Evolutionary conservation across 148 eudicot species (phyloP).

Genomic region (Arctostaphylos glauca): DNA sequence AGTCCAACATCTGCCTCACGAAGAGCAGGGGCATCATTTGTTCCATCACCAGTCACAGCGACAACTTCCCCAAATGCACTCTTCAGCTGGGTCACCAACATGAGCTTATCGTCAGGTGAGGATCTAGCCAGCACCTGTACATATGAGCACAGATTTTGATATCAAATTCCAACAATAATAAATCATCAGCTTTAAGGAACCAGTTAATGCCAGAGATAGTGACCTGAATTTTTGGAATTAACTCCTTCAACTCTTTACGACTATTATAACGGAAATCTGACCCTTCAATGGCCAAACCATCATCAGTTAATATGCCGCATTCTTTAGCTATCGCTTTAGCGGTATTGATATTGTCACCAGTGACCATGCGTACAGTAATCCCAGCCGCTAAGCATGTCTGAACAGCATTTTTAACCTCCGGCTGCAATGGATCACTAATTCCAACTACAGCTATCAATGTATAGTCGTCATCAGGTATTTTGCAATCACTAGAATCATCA

Average conservation of each 20-base stretch:
- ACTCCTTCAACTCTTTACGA: conserved; percentile 37
- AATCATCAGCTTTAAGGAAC: too few relatives aligned
- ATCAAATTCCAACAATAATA: too few relatives aligned
- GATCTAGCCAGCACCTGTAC: too few relatives aligned
- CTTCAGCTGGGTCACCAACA: too few relatives aligned
- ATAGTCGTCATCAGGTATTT: conserved; percentile 54
- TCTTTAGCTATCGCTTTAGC: conserved; percentile 96
- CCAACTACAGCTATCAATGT: conserved; percentile 82
- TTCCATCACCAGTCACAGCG: too few relatives aligned
- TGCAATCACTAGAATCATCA: conserved; percentile 27
- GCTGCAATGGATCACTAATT: conserved; percentile 93
- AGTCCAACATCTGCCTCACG: too few relatives aligned
- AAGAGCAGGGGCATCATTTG: too few relatives aligned
- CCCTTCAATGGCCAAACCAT: conserved; percentile 85
- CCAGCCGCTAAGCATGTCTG: conserved; percentile 87
- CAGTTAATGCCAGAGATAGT: too few relatives aligned
- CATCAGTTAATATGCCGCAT: conserved; percentile 80
- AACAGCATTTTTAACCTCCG: conserved; percentile 80
- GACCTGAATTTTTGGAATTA: conserved; percentile 85
- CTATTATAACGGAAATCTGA: conserved; percentile 51
- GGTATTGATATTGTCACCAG: conserved; percentile 91
- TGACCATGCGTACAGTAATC: conserved; percentile 90
- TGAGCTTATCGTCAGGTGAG: too few relatives aligned
- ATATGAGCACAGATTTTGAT: too few relatives aligned
- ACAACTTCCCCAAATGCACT: too few relatives aligned